Evolutionary conservation across 176 grass and related monocot genomes (phyloP), one percentile per base, ranked within the genome.

Genomic region (Avena atlantica): DNA sequence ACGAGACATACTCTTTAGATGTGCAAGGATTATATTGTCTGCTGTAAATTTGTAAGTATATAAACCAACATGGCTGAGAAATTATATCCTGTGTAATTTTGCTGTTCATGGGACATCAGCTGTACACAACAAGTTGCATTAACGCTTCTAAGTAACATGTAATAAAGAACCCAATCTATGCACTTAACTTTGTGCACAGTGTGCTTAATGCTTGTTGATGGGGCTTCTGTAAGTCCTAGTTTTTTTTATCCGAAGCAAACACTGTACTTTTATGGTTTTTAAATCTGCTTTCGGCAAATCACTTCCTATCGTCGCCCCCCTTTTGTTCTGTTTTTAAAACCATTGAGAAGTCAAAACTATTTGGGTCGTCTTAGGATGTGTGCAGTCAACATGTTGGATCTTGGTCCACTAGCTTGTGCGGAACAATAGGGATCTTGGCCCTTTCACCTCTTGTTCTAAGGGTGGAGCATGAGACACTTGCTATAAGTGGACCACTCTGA

Each of bases 71-170:
- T 16, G 66, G 19, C 47, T 27, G 15, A 9, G 31, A 57, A 67
- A 29, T 27, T 57, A 47, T 67, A 21, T 82, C 20, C 60, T 53
- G 27, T 77, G 45, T 76, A 77, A 76, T 64, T n/a, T 45, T 62
- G 25, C 6, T 6, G 8, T 79, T 86, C 31, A 25, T 70, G 11
- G 63, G 25, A 51, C 57, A 75, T 50, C 36, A 47, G 8, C 19
- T 27, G 11, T 65, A 61, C 20, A 87, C 13, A 73, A 37, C 25
- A 64, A 87, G 45, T 75, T 55, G 58, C 29, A 64, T 56, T 13
- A 5, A n/a, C 2, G 8, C 31, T 44, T 59, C 19, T 76, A 75
- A 66, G 56, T 16, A 81, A 25, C 67, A 81, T 52, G 19, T 52
- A 62, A 60, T 49, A 8, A 49, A 52, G 21, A 60, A 2, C 44